These are phyloP conservation scores for Kwoniella dendrophila DNA, from an alignment of 768 basidiomycete genomes.

Conservation along the genomic window DNA sequence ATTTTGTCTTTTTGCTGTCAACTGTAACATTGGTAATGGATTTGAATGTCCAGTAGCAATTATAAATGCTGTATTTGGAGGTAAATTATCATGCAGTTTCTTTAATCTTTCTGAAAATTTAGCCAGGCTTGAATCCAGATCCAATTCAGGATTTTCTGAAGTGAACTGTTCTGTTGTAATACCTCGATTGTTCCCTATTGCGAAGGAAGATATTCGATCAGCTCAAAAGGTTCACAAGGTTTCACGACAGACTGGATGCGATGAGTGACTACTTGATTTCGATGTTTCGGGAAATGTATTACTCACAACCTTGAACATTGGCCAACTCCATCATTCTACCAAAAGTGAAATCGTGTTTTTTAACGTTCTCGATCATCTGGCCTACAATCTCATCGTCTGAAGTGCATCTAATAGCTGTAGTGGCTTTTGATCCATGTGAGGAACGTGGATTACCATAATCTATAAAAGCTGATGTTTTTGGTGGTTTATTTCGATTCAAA, in stretches of 20 bases:
- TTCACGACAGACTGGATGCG: too few relatives aligned
- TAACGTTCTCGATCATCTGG: conserved; percentile 65
- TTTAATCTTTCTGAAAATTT: conserved; percentile 67
- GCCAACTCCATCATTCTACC: conserved; percentile 80
- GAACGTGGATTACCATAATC: conserved; percentile 80
- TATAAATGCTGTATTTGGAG: conserved; percentile 76
- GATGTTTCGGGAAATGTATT: not conserved
- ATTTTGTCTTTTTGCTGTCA: conserved; percentile 69
- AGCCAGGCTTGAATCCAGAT: conserved; percentile 56
- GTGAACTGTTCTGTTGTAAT: conserved; percentile 3
- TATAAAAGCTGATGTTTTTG: conserved; percentile 68
- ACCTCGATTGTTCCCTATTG: conserved; percentile 28
- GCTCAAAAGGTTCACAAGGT: too few relatives aligned
- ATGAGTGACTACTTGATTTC: not conserved
- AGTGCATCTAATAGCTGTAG: conserved; percentile 71
- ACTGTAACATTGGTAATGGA: conserved; percentile 73
- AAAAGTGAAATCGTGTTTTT: conserved; percentile 77
- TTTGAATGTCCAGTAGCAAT: conserved; percentile 88
- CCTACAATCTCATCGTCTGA: conserved; percentile 73
- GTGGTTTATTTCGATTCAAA: conserved; percentile 61
- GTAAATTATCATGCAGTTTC: conserved; percentile 68
- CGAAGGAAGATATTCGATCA: too few relatives aligned
- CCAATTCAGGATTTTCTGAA: too few relatives aligned
- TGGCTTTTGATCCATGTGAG: conserved; percentile 85
- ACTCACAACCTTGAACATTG: conserved; percentile 75